Conservation (phyloP, 23 red algal genomes). For the Porphyridium purpureum region DNA sequence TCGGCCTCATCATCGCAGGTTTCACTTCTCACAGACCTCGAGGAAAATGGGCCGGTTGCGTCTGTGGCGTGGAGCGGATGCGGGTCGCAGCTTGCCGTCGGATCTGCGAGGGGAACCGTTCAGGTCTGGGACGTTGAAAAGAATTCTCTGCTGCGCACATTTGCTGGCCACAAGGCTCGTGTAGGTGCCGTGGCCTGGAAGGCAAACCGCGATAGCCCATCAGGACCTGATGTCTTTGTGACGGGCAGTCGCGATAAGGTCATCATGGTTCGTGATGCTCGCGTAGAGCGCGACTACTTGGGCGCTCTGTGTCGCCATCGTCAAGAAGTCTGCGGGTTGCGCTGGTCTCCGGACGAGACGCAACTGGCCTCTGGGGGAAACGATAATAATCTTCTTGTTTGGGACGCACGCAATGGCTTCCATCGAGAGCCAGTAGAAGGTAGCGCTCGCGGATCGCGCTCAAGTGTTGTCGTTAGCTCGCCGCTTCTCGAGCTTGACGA, state of each 20-base stretch:
- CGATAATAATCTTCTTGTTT: conserved; percentile 86
- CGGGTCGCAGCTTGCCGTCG: conserved; percentile 66
- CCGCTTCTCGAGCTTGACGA: conserved; percentile 29
- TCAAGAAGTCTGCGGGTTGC: conserved; percentile 86
- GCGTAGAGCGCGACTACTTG: conserved; percentile 19
- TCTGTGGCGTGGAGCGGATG: conserved; percentile 50
- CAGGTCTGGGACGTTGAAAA: conserved; percentile 52
- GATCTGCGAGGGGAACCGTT: conserved; percentile 42
- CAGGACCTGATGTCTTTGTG: too few relatives aligned
- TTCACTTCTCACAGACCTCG: too few relatives aligned
- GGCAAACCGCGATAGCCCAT: conserved; percentile 13
- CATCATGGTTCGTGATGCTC: conserved; percentile 63
- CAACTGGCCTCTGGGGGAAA: conserved; percentile 91
- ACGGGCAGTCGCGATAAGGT: conserved; percentile 61
- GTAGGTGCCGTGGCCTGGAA: conserved; percentile 74
- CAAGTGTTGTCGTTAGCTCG: too few relatives aligned
- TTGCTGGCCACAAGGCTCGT: conserved; percentile 53
- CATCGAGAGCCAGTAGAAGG: too few relatives aligned
- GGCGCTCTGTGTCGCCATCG: conserved; percentile 33
- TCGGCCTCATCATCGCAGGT: too few relatives aligned
- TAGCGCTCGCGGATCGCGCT: too few relatives aligned
- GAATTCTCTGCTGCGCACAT: conserved; percentile 16
- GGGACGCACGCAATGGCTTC: conserved; percentile 21
- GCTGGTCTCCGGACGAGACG: conserved; percentile 60
- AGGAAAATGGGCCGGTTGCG: too few relatives aligned